Evolutionary conservation across 768 basidiomycete species (phyloP), one percentile per base, ranked within the genome.

Genomic region (Guyanaporus albipodus): DNA sequence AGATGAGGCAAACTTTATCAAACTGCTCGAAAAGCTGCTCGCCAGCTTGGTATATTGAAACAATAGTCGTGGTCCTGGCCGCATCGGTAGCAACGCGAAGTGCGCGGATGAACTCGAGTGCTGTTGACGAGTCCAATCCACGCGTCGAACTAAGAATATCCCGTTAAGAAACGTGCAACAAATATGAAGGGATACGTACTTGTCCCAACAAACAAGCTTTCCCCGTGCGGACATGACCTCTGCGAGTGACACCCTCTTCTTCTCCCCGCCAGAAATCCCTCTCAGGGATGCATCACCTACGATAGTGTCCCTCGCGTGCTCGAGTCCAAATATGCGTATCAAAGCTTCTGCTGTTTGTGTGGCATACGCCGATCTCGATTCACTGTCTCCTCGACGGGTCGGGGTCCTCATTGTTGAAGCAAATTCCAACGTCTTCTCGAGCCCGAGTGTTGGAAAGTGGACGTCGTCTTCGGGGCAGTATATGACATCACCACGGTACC

Each of bases 401-500:
- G 91, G 89, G 4, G 78, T 78, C 21, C 89, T 83, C n/a, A 79
- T 83, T 52, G 73, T 77, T 0, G 83, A 76, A 0, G 86, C 83
- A 46, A 89, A 87, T 12, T 63, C 70, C 23, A 96, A 71, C 0
- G 89, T 91, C 60, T 91, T 76, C 38, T 78, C 75, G 26, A 91
- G 87, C 6, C 85, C 88, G 22, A 95, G 74, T 9, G 85, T 87
- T 6, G 91, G 86, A 55, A 92, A 87, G 61, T 91, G 90, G 1
- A 87, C 71, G 60, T 94, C 90, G 56, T 91, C 90, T 69, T 89
- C 90, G 0, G 87, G 86, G 50, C 78, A 84, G 61, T 89, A 91
- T 44, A 79, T 78, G 2, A 89, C 82, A 58, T 90, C 90, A 12
- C 91, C 92, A 3, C 85, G 83, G 61, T 80, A 87, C 41, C 76